Percentiles rank a stretch among this genome's conserved stretches.
phyloP scores from a whole-genome alignment of 176 grass and related monocot species.

The Triticum urartu region DNA sequence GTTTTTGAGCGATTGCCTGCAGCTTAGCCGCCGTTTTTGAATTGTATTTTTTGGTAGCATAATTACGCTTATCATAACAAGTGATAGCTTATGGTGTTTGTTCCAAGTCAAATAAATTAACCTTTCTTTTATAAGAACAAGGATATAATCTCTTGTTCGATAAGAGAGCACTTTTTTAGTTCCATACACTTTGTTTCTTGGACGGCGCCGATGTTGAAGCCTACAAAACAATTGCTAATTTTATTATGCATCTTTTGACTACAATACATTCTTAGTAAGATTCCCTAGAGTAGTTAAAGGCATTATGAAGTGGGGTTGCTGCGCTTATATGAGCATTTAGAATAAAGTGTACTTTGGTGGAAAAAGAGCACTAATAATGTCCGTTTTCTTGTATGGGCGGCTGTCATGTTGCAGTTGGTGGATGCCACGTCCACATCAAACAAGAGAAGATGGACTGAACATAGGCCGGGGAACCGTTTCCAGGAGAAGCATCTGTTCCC shows the following conservation, averaged over 20 bases:
- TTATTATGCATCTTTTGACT: background rate
- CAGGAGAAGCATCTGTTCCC: background rate
- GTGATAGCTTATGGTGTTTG: constrained; percentile 18
- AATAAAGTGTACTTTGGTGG: background rate
- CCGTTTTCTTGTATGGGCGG: background rate
- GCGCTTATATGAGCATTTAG: constrained; percentile 10
- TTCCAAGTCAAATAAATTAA: constrained; percentile 13
- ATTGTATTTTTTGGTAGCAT: background rate
- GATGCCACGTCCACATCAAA: background rate
- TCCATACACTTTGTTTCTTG: background rate
- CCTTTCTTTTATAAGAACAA: background rate
- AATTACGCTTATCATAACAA: constrained; percentile 21
- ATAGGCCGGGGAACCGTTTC: background rate
- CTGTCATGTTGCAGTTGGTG: background rate
- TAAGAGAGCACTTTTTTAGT: background rate
- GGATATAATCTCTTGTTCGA: background rate
- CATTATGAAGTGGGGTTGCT: background rate
- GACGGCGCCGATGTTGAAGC: background rate
- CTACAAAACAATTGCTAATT: background rate
- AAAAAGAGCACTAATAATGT: background rate
- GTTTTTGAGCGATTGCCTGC: background rate
- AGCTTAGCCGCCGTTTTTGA: background rate
- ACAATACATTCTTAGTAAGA: background rate
- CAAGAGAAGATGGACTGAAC: background rate
- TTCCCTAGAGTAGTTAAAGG: background rate